Base-by-base conservation (phyloP, 1,284 basidiomycete species). In the Puccinia polysora region DNA sequence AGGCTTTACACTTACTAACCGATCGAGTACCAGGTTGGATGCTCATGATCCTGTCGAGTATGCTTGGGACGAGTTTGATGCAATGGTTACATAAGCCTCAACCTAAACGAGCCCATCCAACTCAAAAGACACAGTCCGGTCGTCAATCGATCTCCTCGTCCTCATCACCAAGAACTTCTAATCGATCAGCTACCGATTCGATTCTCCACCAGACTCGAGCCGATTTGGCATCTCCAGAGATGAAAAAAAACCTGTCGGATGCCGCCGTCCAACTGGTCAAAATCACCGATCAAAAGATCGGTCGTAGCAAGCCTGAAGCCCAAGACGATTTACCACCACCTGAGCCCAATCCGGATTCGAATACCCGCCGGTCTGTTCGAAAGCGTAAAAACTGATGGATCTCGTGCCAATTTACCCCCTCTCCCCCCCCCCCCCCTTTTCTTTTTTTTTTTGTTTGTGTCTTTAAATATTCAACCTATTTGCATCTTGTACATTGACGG, bases 21-120 rank as follows among this genome's bases (percentile, higher is more conserved):
- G 49, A 62, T 53, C 20, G 36, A 64, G 60, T 64, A 14, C 69
- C 69, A 3, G 69, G 69, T 18, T 71, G 69, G 69, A 28, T 71
- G 5, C 23, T 71, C 25, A 71, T 71, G 69, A 53, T 71, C 20
- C 20, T 64, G 20, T 40, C 69, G 34, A 71, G 69, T 28, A 60
- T 63, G 49, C 69, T 71, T 4, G 69, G 69, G 12, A 63, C 59
- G 12, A 52, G 47, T 43, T 36, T 71, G 12, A 71, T 71, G 69
- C 60, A 62, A 71, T 71, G 59, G 49, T 32, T 71, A 12, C 69
- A 71, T 49, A 38, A 30, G 15, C 50, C 45, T 20, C 28, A 40
- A 12, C 28, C 62, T 30, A 52, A 36, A 10, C 32, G 12, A 20
- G 50, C 4, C 18, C 28, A 8, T 50, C 34, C n/a, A 14, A 20